phyloP scores from a whole-genome alignment of 345 rosid species.

The Tarenaya hassleriana region DNA sequence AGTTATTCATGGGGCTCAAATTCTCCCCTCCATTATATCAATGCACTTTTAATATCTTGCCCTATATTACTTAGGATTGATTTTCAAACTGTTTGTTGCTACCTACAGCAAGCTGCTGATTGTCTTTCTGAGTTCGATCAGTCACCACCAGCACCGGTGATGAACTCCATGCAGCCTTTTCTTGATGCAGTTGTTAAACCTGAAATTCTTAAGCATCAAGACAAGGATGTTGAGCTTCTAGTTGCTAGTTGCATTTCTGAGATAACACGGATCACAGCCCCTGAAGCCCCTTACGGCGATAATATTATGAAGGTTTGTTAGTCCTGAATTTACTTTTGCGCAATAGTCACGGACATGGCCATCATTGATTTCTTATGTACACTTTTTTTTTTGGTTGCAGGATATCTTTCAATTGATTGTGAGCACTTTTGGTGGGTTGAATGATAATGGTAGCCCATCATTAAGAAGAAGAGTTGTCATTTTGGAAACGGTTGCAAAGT shows the following conservation, averaged over 20 bases:
- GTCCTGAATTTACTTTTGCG: constrained; percentile 7
- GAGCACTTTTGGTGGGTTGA: constrained; percentile 76
- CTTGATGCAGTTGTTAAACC: constrained; percentile 73
- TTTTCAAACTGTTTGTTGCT: constrained; percentile 16
- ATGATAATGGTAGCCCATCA: constrained; percentile 75
- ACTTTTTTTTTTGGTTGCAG: constrained; percentile 41
- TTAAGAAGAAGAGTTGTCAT: constrained; percentile 90
- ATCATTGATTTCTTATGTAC: constrained; percentile 12
- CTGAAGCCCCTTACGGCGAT: constrained; percentile 90
- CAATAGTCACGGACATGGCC: neutral
- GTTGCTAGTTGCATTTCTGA: constrained; percentile 96
- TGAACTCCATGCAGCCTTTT: constrained; percentile 77
- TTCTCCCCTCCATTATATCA: neutral
- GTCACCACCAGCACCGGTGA: constrained; percentile 55
- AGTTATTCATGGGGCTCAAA: neutral
- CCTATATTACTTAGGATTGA: neutral
- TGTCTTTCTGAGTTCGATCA: constrained; percentile 87
- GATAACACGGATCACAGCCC: constrained; percentile 93
- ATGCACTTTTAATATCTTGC: neutral
- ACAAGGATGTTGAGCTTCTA: constrained; percentile 86
- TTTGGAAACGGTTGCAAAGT: constrained; percentile 90
- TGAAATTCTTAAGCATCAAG: constrained; percentile 79
- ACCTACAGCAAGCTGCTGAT: constrained; percentile 72
- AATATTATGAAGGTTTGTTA: constrained; percentile 66
- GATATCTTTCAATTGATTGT: constrained; percentile 82